Percentiles rank a stretch among this genome's conserved stretches.
Conservation (phyloP, 805 yeast species). For the Saturnispora galanensis region DNA sequence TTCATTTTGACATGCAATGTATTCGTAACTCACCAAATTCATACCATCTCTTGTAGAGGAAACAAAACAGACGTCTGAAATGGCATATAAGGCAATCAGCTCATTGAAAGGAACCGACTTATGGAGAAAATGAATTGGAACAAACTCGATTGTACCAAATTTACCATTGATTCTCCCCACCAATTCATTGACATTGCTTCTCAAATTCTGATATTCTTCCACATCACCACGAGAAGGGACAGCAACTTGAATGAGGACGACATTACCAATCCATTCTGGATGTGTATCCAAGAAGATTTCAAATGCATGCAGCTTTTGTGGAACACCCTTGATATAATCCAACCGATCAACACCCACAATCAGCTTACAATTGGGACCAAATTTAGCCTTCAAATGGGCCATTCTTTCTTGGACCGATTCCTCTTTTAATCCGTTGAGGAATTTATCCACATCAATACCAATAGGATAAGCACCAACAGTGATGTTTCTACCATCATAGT, state of each 20-base stretch:
- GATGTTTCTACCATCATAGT: constrained; percentile 64
- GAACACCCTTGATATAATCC: constrained; percentile 97
- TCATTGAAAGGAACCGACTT: constrained; percentile 86
- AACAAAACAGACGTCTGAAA: constrained; percentile 85
- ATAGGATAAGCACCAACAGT: constrained; percentile 97
- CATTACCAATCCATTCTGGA: constrained; percentile 98
- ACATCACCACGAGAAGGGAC: constrained; percentile 98
- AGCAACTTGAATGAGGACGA: constrained; percentile 90
- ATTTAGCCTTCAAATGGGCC: constrained; percentile 43
- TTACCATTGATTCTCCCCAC: constrained; percentile 95
- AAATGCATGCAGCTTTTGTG: constrained; percentile 93
- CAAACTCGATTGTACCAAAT: constrained; percentile 94
- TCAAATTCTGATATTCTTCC: constrained; percentile 88
- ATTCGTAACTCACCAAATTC: constrained; percentile 94
- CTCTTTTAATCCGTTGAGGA: constrained; percentile 64
- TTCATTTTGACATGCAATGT: constrained; percentile 84
- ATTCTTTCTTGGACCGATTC: constrained; percentile 59
- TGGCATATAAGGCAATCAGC: constrained; percentile 74
- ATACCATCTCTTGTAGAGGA: constrained; percentile 96
- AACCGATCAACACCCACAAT: constrained; percentile 95
- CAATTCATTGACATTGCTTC: constrained; percentile 91
- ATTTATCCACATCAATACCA: constrained; percentile 93
- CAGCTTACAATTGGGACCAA: constrained; percentile 67
- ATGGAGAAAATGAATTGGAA: constrained; percentile 95
- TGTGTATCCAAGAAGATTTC: constrained; percentile 86